Conservation (phyloP, 345 rosid species). For the Alliaria petiolata region DNA sequence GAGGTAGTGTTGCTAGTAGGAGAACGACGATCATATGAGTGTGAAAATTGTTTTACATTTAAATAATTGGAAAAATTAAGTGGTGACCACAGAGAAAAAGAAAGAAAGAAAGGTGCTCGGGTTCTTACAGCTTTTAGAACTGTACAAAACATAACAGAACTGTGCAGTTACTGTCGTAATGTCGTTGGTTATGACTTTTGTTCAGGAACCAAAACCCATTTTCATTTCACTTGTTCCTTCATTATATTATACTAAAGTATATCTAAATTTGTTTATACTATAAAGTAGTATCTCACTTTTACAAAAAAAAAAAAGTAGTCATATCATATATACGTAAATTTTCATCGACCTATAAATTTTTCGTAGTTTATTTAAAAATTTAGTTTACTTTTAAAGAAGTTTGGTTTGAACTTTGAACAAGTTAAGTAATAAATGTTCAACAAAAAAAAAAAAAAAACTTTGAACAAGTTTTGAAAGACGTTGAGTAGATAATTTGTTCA, state of each 20-base stretch:
- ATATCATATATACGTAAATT: not conserved
- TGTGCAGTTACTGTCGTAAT: constrained; percentile 31
- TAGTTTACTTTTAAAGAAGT: too few species aligned
- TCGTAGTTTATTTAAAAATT: not conserved
- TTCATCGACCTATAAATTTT: not conserved
- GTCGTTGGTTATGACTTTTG: constrained; percentile 25
- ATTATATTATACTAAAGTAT: not conserved
- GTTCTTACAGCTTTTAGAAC: constrained; percentile 14
- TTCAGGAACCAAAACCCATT: constrained; percentile 1
- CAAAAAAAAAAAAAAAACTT: too few species aligned
- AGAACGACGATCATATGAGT: not conserved
- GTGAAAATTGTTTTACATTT: too few species aligned
- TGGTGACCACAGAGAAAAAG: constrained; percentile 29
- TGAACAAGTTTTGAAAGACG: not conserved
- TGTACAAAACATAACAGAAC: constrained; percentile 20
- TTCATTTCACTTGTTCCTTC: not conserved
- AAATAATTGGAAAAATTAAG: not conserved
- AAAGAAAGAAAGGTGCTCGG: constrained; percentile 16
- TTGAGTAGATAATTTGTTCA: too few species aligned
- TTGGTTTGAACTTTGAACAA: too few species aligned
- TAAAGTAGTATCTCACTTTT: too few species aligned
- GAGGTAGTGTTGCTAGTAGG: not conserved
- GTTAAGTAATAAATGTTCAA: too few species aligned
- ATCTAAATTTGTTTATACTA: too few species aligned
- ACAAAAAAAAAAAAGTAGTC: too few species aligned